Evolutionary conservation across 345 rosid species (phyloP).

Genomic region (Rhizophora mangle): DNA sequence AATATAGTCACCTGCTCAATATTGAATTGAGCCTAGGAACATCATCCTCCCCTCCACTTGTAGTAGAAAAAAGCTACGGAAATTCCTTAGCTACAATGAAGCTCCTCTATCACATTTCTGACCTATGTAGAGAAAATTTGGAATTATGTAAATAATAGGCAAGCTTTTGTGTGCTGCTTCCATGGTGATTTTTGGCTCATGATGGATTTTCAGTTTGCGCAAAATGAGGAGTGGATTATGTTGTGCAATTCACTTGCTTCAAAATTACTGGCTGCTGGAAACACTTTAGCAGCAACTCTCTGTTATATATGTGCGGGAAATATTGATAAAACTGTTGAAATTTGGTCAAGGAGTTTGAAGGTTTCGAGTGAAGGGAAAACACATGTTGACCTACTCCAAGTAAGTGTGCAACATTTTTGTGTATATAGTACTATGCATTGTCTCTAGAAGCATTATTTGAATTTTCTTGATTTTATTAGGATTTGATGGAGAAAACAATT

Average conservation of each 20-base stretch:
- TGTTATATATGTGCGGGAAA: constrained; percentile 97
- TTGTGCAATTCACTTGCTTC: constrained; percentile 86
- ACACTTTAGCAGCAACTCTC: constrained; percentile 85
- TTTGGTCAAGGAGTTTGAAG: constrained; percentile 86
- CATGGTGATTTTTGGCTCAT: constrained; percentile 15
- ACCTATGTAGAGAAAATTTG: background rate
- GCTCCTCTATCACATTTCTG: no score
- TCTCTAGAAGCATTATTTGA: constrained; percentile 7
- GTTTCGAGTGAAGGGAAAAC: constrained; percentile 65
- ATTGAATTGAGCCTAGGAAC: no score
- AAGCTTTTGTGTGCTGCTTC: background rate
- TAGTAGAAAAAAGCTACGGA: no score
- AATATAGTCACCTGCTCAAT: no score
- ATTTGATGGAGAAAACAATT: constrained; percentile 98
- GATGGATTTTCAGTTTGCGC: constrained; percentile 69
- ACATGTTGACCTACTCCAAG: constrained; percentile 93
- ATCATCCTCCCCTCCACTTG: no score
- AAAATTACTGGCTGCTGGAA: constrained; percentile 69
- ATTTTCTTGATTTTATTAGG: constrained; percentile 45
- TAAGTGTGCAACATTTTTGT: constrained; percentile 33
- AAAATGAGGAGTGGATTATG: constrained; percentile 77
- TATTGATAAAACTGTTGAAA: constrained; percentile 96
- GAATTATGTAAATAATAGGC: background rate
- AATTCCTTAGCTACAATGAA: no score
- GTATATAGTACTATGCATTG: constrained; percentile 4